Conservation (phyloP, 129 eudicot species). For the Flaveria sonorensis region DNA sequence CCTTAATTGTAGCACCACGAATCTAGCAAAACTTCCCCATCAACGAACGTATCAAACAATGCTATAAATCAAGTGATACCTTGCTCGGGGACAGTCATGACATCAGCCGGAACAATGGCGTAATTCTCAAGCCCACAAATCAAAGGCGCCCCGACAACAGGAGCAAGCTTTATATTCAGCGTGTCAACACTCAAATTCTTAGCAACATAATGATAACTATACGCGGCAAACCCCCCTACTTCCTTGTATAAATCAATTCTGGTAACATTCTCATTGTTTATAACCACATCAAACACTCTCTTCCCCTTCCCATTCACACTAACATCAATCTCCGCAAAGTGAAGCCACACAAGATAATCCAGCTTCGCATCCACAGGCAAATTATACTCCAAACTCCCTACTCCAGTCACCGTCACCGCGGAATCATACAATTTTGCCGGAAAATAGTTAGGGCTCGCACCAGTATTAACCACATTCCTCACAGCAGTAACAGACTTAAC, state of each 20-base stretch:
- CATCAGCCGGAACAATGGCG: conserved; percentile 90
- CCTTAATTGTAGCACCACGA: not conserved
- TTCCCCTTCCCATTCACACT: conserved; percentile 72
- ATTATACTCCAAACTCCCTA: conserved; percentile 57
- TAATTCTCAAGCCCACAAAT: conserved; percentile 92
- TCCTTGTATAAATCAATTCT: conserved; percentile 69
- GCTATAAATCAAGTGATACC: conserved; percentile 45
- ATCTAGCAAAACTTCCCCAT: not conserved
- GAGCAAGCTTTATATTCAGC: conserved; percentile 65
- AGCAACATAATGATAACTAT: conserved; percentile 64
- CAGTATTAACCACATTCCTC: conserved; percentile 43
- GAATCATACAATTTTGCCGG: conserved; percentile 75
- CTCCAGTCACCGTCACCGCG: conserved; percentile 49
- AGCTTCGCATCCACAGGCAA: conserved; percentile 86
- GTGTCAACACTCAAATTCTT: conserved; percentile 69
- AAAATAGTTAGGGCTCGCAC: conserved; percentile 65
- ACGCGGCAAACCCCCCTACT: conserved; percentile 87
- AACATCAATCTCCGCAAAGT: conserved; percentile 89
- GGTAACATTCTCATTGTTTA: conserved; percentile 71
- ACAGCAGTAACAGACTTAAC: conserved; percentile 53
- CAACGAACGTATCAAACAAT: not conserved
- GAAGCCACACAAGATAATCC: conserved; percentile 92
- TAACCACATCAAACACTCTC: conserved; percentile 79
- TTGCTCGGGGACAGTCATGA: conserved; percentile 79
- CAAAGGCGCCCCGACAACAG: conserved; percentile 72